Evolutionary conservation across 2,329 filamentous ascomycete genomes (phyloP), one percentile per base, ranked within the genome.

Genomic region (Erysiphe neolycopersici): DNA sequence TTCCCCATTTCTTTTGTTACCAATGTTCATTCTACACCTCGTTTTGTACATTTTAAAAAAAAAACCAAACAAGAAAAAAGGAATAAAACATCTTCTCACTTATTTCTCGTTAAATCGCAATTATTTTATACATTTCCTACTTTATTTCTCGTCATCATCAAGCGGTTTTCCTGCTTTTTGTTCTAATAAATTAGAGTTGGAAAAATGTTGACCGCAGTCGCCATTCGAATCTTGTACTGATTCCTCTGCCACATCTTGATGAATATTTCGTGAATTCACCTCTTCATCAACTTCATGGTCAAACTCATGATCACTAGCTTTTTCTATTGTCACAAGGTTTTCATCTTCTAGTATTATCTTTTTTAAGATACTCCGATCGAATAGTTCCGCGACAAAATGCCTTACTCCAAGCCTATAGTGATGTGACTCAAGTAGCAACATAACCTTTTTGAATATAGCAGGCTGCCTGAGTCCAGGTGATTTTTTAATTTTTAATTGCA

Each of bases 381-480:
- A 98, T 18, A 98, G 62, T 56, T 95, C 89, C 47, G 95, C 76
- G 32, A 93, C 79, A 61, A 93, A 85, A 39, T 87, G 76, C 48
- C 87, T 78, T 26, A 91, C 79, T 1, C 77, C 78, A 2, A 98
- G 68, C 18, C 84, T 73, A 60, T 89, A 95, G 56, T 91, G 83
- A 53, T 93, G 87, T 51, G 73, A 76, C 59, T 94, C 84, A 46
- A 98, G 67, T 41, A 95, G 67, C 9, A 73, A 71, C 64, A 98
- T 76, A 40, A 89, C 76, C 54, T 84, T 81, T 51, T 76, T 76
- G 63, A 95, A 95, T 37, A 98, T 69, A 5, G 68, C 66, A 5
- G 77, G 71, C 53, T 79, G 78, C 33, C 70, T 69, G 57, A 98
- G 94, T 0, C 76, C 75, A 1, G 74, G 66, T 0, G 75, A 73